Conservation (phyloP, 148 eudicot genomes). For the Chenopodium quinoa region DNA sequence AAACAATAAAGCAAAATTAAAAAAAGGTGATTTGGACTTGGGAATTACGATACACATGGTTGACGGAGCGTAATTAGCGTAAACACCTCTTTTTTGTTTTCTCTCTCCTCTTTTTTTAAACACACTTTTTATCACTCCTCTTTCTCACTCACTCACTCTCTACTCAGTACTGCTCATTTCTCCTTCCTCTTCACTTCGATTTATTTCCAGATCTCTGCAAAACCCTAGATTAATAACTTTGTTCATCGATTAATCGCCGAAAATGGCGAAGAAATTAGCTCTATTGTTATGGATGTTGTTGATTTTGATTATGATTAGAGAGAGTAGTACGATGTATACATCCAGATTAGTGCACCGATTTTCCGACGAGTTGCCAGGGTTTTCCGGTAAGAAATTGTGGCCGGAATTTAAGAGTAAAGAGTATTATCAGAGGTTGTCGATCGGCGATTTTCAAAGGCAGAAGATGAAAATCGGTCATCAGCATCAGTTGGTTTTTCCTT, state of each 20-base stretch:
- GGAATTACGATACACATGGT: constrained; percentile 13
- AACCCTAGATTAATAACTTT: background rate
- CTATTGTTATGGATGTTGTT: constrained; percentile 15
- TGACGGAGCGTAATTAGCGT: constrained; percentile 24
- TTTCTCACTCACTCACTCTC: background rate
- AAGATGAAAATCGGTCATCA: constrained; percentile 55
- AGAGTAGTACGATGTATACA: constrained; percentile 30
- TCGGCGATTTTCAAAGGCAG: constrained; percentile 62
- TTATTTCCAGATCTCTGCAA: constrained; percentile 2
- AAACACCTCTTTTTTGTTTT: background rate
- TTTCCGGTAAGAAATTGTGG: constrained; percentile 57
- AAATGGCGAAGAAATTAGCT: constrained; percentile 18
- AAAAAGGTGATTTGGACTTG: background rate
- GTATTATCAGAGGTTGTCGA: constrained; percentile 50
- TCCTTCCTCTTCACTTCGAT: background rate
- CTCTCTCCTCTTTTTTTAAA: background rate
- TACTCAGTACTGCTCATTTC: background rate
- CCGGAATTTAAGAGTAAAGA: constrained; percentile 56
- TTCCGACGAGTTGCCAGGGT: constrained; percentile 53
- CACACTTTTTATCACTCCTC: background rate
- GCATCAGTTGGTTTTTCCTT: constrained; percentile 51
- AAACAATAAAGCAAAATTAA: background rate
- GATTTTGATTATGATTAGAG: constrained; percentile 6
- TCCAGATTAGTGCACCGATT: constrained; percentile 68
- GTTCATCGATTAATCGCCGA: background rate